These are phyloP conservation scores for Flaveria trinervia DNA, from an alignment of 129 eudicot genomes.

Conservation along the genomic window DNA sequence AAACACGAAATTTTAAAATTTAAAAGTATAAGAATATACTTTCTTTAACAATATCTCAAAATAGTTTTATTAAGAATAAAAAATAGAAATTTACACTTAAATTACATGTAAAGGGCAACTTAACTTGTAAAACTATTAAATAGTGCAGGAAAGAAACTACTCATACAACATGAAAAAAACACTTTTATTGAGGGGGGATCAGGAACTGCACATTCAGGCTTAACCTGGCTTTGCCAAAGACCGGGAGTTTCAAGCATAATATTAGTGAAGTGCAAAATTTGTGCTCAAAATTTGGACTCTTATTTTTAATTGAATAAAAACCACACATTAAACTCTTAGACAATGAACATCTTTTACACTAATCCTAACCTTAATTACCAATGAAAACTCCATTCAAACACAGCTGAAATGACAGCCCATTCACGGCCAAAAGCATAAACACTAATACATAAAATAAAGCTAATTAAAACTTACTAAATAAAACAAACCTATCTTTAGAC, in stretches of 20 bases:
- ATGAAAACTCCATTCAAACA: no score
- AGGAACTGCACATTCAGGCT: not conserved
- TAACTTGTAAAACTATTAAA: not conserved
- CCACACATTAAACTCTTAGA: no score
- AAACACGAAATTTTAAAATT: not conserved
- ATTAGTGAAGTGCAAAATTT: not conserved
- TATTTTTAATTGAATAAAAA: no score
- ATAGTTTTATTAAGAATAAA: not conserved
- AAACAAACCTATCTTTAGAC: no score
- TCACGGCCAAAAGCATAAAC: no score
- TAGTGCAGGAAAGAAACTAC: not conserved
- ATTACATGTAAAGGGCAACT: not conserved
- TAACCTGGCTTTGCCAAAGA: no score
- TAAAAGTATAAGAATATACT: not conserved
- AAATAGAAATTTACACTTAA: not conserved
- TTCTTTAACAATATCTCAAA: constrained; percentile 1
- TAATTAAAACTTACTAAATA: no score
- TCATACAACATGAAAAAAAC: not conserved
- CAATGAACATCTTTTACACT: no score
- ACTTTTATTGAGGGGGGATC: not conserved
- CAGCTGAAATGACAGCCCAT: no score
- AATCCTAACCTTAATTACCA: no score
- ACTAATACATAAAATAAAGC: no score
- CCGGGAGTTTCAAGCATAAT: no score
- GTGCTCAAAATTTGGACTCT: not conserved